These are phyloP conservation scores for Oryza brachyantha DNA, from an alignment of 176 grass and related monocot genomes.

Conservation along the genomic window DNA sequence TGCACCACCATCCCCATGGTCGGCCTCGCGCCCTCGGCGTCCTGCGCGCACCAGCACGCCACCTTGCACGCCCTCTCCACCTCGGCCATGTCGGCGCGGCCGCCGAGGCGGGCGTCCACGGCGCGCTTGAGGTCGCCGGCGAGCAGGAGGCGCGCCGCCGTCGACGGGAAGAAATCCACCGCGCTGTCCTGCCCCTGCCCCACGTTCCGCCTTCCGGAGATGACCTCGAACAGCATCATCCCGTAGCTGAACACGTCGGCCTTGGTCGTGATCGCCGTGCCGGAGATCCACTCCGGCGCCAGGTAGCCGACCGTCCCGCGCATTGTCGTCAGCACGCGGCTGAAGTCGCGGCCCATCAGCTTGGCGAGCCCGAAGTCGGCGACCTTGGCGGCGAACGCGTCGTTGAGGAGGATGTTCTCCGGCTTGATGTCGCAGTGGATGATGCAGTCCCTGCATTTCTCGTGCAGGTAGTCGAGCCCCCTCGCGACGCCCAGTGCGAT, in stretches of 20 bases:
- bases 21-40: slow-evolving; percentile 27
- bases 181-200: slow-evolving; percentile 14
- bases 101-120: slow-evolving; percentile 23
- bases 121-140: slow-evolving; percentile 23
- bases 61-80: slow-evolving; percentile 46
- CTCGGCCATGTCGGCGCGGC: slow-evolving; percentile 21
- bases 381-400: slow-evolving; percentile 28
- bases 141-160: slow-evolving; percentile 5
- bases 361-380: slow-evolving; percentile 54
- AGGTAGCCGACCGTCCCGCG: slow-evolving; percentile 53
- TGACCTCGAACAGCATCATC: slow-evolving; percentile 54
- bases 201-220: slow-evolving; percentile 40
- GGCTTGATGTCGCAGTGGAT: slow-evolving; percentile 80
- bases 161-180: slow-evolving; percentile 38
- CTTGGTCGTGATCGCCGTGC: slow-evolving; percentile 41
- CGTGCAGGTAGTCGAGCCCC: slow-evolving; percentile 55
- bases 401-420: slow-evolving; percentile 62
- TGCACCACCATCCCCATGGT: slow-evolving; percentile 43
- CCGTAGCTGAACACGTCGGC: slow-evolving; percentile 66
- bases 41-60: slow-evolving; percentile 60
- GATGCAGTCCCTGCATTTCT: slow-evolving; percentile 62
- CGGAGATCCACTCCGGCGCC: slow-evolving; percentile 56
- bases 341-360: slow-evolving; percentile 55
- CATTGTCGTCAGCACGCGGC: slow-evolving; percentile 55
- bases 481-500: slow-evolving; percentile 50